phyloP scores from a whole-genome alignment of 495 filamentous ascomycete species.

The Lichenothelia convexa region DNA sequence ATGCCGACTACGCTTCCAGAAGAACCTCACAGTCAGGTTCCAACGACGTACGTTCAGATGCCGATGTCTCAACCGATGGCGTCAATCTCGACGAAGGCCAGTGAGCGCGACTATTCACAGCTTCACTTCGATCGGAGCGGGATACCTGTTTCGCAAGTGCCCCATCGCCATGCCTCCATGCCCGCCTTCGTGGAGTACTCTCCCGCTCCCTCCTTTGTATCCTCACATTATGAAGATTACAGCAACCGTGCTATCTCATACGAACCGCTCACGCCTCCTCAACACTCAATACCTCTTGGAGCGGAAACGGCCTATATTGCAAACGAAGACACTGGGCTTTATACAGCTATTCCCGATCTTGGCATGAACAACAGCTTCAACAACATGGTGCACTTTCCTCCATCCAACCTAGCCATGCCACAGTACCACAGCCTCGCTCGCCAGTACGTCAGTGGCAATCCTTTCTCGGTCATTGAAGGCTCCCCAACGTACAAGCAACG shows the following conservation, averaged over 20 bases:
- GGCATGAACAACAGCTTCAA: constrained; percentile 39
- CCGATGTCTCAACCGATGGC: constrained; percentile 22
- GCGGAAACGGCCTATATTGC: constrained; percentile 90
- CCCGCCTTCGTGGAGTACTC: constrained; percentile 96
- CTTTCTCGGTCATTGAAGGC: constrained; percentile 92
- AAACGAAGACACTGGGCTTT: constrained; percentile 90
- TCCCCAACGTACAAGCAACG: constrained; percentile 98
- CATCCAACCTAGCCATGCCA: constrained; percentile 61
- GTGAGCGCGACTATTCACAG: constrained; percentile 57
- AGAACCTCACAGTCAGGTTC: constrained; percentile 52
- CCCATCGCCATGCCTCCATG: constrained; percentile 91
- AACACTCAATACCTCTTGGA: constrained; percentile 59
- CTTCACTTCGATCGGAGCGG: constrained; percentile 84
- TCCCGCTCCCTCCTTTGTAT: constrained; percentile 90
- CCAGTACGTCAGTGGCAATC: constrained; percentile 53
- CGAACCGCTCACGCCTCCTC: constrained; percentile 89
- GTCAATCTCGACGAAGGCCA: constrained; percentile 44
- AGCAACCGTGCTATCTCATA: constrained; percentile 91
- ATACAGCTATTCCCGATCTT: constrained; percentile 82
- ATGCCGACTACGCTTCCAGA: constrained; percentile 60
- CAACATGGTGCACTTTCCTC: constrained; percentile 77
- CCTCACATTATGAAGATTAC: constrained; percentile 92
- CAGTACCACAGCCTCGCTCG: constrained; percentile 52
- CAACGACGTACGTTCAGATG: constrained; percentile 33
- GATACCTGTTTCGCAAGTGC: constrained; percentile 59